phyloP scores from a whole-genome alignment of 768 basidiomycete species.

The Kwoniella sp. region DNA sequence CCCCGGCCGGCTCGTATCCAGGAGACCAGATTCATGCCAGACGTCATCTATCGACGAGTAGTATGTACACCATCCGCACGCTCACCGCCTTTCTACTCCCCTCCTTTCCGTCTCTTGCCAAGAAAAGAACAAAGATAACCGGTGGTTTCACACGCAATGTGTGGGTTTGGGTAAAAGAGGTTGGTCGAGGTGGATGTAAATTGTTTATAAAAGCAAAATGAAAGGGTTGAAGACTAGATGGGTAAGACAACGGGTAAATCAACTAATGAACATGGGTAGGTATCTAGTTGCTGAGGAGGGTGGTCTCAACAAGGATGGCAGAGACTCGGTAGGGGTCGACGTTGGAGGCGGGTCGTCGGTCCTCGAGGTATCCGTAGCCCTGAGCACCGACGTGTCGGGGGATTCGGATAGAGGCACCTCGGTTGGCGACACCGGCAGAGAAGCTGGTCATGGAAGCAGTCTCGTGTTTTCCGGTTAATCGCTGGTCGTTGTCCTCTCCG shows the following conservation, averaged over 20 bases:
- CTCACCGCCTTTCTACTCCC: neutral
- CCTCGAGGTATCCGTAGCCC: constrained; percentile 93
- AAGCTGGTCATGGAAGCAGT: constrained; percentile 89
- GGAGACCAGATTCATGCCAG: constrained; percentile 12
- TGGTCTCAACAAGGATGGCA: constrained; percentile 63
- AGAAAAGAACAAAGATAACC: neutral
- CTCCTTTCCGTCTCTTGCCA: neutral
- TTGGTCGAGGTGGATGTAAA: neutral
- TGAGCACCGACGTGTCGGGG: constrained; percentile 87
- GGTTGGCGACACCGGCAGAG: constrained; percentile 93
- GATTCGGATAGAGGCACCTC: constrained; percentile 76
- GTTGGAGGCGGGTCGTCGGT: constrained; percentile 96
- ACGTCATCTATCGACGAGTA: neutral
- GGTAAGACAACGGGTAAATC: neutral
- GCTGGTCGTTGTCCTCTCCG: constrained; percentile 94
- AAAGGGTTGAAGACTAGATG: too few relatives aligned
- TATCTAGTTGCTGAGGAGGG: constrained; percentile 50
- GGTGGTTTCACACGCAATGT: neutral
- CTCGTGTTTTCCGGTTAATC: constrained; percentile 95
- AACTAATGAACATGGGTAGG: neutral
- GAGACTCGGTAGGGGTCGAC: constrained; percentile 97
- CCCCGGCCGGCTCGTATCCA: too few relatives aligned
- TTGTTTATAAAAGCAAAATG: too few relatives aligned
- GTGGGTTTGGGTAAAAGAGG: neutral
- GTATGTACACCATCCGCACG: constrained; percentile 1